Evolutionary conservation across 2,329 filamentous ascomycete genomes (phyloP), one percentile per base, ranked within the genome.

Genomic region (Rhynchosporium agropyri): DNA sequence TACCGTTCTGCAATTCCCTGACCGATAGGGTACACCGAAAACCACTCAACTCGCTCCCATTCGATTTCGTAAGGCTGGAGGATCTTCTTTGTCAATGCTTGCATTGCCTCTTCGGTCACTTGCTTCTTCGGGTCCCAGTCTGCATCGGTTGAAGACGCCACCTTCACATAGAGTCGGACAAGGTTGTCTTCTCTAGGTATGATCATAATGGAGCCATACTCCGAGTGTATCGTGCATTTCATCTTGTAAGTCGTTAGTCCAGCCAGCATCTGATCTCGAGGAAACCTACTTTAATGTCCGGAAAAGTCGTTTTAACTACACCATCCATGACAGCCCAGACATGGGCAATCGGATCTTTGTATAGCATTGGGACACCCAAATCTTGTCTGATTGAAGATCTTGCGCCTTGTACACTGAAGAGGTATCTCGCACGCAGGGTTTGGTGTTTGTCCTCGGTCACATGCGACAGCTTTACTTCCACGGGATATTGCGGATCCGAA

Each of bases 291-390:
- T 90, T 88, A 70, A 92, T 90, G 72, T 94, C 89, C 0, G 89
- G 89, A 67, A 92, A 92, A 70, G 91, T 82, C 0, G 89, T 91
- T 71, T 84, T 80, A 28, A 90, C 85, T 2, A 91, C 86, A 38
- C 89, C 83, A 70, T 92, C 89, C 79, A 91, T 89, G n/a, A 91
- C 89, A 49, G 88, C 88, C 89, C 89, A 92, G 31, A 91, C 86
- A 72, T 90, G 81, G 50, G 87, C 81, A 61, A 88, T 87, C 15
- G 87, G 87, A 70, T 91, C 88, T 64, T 88, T 86, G 74, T 88
- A 83, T 65, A 85, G 86, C 67, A 97, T 85, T 4, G 83, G 84
- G 58, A 97, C 90, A 40, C 85, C 82, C 31, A 91, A 78, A 69
- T 85, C 81, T 49, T 86, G 79, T 49, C 89, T 80, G 15, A 91